Base-by-base conservation (phyloP, 1,284 basidiomycete genomes). In the Cerrena zonata region DNA sequence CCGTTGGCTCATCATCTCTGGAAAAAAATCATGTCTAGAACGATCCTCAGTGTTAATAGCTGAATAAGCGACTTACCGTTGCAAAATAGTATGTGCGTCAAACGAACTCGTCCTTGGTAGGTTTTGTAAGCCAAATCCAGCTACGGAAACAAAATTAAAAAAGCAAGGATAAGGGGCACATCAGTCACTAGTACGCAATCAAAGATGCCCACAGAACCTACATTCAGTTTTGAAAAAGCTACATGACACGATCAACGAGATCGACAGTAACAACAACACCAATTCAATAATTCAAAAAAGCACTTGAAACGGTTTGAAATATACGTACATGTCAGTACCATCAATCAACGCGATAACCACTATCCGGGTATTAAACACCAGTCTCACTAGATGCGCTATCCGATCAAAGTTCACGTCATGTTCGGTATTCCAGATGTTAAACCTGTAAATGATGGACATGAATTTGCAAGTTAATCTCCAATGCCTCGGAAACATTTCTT, bases 351-450 rank as follows among this genome's bases (percentile, higher is more conserved):
- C 82, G 38, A 97, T 88, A 18, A 85, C 67, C 3, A 94, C 93
- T 22, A 89, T 82, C 62, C 90, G 91, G 1, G 91, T 90, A 63
- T 82, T 89, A 70, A 97, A 96, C 12, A 97, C 94, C 25, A 97
- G 74, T 71, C 94, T 95, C 48, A 89, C 89, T 45, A 97, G 77
- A 74, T 80, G 91, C 57, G 79, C 86, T 56, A 97, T 94, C 19
- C 94, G 81, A 67, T 96, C 93, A 65, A 97, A 96, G 65, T 95
- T 95, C 57, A 82, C 73, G 64, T 97, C 92, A 15, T 84, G 76
- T 15, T 82, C 82, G 0, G 91, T 92, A 56, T 89, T 82, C 76
- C 91, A 83, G 26, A 94, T 89, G 58, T 92, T 92, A 71, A 89
- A 93, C 57, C 87, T 88, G 57, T 60, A 51, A 34, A 7, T 15